phyloP scores from a whole-genome alignment of 164 flowering plant genomes.

The Kalanchoe fedtschenkoi region DNA sequence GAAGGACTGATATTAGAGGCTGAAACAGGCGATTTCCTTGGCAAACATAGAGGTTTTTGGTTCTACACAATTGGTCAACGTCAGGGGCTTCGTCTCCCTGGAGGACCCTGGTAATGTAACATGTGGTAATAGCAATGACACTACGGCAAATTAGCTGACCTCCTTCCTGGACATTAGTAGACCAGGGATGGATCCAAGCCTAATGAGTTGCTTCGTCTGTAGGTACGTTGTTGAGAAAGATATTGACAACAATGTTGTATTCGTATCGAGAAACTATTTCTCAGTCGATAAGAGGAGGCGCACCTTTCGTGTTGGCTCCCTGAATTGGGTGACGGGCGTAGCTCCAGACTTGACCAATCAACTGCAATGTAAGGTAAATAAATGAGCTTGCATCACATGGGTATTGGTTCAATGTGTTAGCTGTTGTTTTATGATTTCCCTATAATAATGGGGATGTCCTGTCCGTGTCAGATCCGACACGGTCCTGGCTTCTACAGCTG shows the following conservation, averaged over 20 bases:
- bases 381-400: neutral
- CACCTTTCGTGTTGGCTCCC: slow-evolving; percentile 80
- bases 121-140: neutral
- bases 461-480: slow-evolving; percentile 68
- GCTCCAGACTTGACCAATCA: slow-evolving; percentile 37
- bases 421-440: neutral
- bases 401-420: neutral
- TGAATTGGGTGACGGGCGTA: slow-evolving; percentile 60
- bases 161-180: neutral
- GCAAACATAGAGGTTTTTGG: slow-evolving; percentile 90
- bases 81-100: slow-evolving; percentile 91
- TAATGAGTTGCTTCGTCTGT: slow-evolving; percentile 10
- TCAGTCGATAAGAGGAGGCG: slow-evolving; percentile 86
- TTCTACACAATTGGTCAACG: slow-evolving; percentile 95
- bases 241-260: slow-evolving; percentile 72
- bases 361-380: slow-evolving; percentile 73
- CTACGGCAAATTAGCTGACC: neutral
- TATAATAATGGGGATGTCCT: neutral
- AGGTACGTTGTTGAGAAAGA: slow-evolving; percentile 98
- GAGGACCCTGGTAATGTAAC: slow-evolving; percentile 90
- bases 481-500: slow-evolving; percentile 79
- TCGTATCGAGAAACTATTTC: slow-evolving; percentile 83
- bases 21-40: slow-evolving; percentile 83
- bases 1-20: slow-evolving; percentile 94
- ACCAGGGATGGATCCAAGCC: neutral